Evolutionary conservation across 768 basidiomycete genomes (phyloP).

Genomic region (Sarcodon sp.): DNA sequence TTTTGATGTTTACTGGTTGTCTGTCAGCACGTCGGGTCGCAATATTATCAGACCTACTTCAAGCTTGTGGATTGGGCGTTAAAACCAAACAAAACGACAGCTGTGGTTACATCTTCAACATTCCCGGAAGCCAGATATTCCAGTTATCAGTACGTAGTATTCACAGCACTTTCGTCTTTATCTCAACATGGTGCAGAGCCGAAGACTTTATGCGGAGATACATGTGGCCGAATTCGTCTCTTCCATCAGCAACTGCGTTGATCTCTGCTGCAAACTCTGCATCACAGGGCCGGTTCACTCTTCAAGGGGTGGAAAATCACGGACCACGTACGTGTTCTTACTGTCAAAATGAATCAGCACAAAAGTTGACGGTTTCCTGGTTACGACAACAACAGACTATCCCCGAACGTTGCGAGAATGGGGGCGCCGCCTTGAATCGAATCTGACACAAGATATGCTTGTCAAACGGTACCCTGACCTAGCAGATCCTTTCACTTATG

Average conservation of each 20-base stretch:
- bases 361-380: too few relatives aligned
- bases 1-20: neutral
- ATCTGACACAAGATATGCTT: constrained; percentile 45
- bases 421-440: constrained; percentile 56
- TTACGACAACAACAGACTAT: constrained; percentile 29
- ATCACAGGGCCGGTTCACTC: constrained; percentile 64
- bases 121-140: constrained; percentile 35
- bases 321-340: constrained; percentile 24
- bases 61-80: constrained; percentile 30
- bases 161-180: too few relatives aligned
- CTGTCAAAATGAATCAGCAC: too few relatives aligned
- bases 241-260: constrained; percentile 78
- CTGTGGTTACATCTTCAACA: constrained; percentile 49
- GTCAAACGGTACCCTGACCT: constrained; percentile 48
- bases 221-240: constrained; percentile 84
- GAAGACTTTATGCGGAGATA: constrained; percentile 82
- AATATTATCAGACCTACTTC: constrained; percentile 42
- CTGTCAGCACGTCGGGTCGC: constrained; percentile 8
- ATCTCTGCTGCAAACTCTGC: constrained; percentile 59
- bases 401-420: constrained; percentile 90
- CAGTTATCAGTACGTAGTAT: constrained; percentile 6
- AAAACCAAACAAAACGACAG: constrained; percentile 42
- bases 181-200: constrained; percentile 41
- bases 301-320: constrained; percentile 80
- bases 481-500: constrained; percentile 41